Evolutionary conservation across 2,329 filamentous ascomycete genomes (phyloP), one percentile per base, ranked within the genome.

Genomic region (Fusarium sp.): DNA sequence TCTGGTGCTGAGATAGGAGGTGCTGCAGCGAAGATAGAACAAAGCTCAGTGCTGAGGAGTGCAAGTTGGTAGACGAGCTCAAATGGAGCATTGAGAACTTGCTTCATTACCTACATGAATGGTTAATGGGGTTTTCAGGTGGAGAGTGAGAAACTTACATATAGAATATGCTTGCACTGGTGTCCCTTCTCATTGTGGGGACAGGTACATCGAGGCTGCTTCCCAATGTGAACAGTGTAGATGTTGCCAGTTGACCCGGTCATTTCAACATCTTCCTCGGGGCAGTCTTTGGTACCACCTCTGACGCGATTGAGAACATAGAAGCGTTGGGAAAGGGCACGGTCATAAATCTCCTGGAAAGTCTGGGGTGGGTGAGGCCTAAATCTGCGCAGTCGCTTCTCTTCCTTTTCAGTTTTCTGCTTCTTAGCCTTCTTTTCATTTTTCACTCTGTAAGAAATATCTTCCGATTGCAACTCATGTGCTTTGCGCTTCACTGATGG

Each of bases 131-230:
- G 4, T 14, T 4, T 9, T n/a, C 11, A 6, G 6, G 0, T 10
- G 7, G 2, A 14, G 23, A 30, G 6, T 1, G 4, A 10, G 20
- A 7, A 9, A 76, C 78, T 39, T 69, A 85, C 85, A 70, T 88
- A 91, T 42, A 90, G 62, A 24, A 88, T 78, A 68, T 91, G 89
- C 71, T 91, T 91, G 83, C 89, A 90, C 62, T 89, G 86, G 30
- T 86, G 82, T 1, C 86, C 85, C 32, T 81, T 80, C 24, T 60
- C 68, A 2, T 81, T 82, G 56, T 89, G 83, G 1, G 87, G 86
- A 62, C 88, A 90, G 47, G 82, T 79, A 73, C 88, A 90, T 0
- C 69, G 77, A 0, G 87, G 85, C 19, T 80, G 70, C n/a, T 80
- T 80, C 4, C 78, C 78, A 51, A 91, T 83, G 32, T 77, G 77